phyloP scores from a whole-genome alignment of 2,329 filamentous ascomycete species.

The Claviceps pazoutovae region DNA sequence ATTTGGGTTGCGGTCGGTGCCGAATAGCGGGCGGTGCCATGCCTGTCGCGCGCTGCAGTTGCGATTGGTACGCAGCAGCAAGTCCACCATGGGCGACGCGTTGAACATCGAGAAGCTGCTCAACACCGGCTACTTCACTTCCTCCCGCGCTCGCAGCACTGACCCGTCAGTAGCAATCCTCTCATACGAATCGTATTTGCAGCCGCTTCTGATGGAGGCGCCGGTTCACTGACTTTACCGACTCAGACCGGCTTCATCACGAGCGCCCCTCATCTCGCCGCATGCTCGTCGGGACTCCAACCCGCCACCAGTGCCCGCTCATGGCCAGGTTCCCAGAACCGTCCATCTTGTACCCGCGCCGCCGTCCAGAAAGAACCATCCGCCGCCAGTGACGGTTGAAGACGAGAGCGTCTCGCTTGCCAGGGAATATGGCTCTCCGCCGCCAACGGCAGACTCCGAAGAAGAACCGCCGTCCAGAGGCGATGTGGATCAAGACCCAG shows the following conservation, averaged over 20 bases:
- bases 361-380: slow-evolving; percentile 22
- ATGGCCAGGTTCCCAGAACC: slow-evolving; percentile 6
- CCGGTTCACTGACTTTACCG: background rate
- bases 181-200: background rate
- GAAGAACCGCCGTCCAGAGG: slow-evolving; percentile 50
- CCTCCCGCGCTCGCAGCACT: slow-evolving; percentile 26
- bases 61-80: slow-evolving; percentile 6
- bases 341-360: slow-evolving; percentile 6
- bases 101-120: slow-evolving; percentile 33
- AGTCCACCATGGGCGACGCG: slow-evolving; percentile 27
- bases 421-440: slow-evolving; percentile 38
- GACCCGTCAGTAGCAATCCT: slow-evolving; percentile 12
- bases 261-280: slow-evolving; percentile 8
- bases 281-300: slow-evolving; percentile 8
- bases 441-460: slow-evolving; percentile 17
- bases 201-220: background rate
- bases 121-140: slow-evolving; percentile 36
- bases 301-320: slow-evolving; percentile 6
- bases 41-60: slow-evolving; percentile 7
- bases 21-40: slow-evolving; percentile 9
- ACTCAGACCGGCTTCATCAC: slow-evolving; percentile 7
- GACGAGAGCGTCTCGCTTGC: slow-evolving; percentile 51
- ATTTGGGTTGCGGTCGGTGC: background rate
- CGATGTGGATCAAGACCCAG: slow-evolving; percentile 51
- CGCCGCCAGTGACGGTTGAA: slow-evolving; percentile 53